These are phyloP conservation scores for Zanthoxylum bungeanum DNA, from an alignment of 345 rosid species.

Conservation along the genomic window DNA sequence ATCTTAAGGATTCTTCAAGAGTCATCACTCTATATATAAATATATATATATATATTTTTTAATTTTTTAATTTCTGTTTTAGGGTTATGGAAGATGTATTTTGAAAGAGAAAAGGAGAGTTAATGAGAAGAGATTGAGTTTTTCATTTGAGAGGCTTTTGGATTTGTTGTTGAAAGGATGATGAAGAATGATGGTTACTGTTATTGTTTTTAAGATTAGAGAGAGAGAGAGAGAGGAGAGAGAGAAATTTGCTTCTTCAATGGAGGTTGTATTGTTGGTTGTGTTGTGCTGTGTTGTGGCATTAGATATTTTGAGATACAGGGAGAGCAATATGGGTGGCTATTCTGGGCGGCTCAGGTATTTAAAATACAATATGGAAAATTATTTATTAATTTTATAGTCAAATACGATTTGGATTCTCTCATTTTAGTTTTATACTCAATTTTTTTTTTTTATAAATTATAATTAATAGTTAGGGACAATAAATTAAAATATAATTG, in stretches of 20 bases:
- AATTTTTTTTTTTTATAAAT: too few species aligned
- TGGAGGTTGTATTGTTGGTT: constrained; percentile 21
- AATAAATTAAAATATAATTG: too few species aligned
- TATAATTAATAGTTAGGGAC: too few species aligned
- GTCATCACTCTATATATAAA: constrained; percentile 43
- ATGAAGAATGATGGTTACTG: constrained; percentile 33
- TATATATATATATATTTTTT: too few species aligned
- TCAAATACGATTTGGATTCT: too few species aligned
- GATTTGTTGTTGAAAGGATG: constrained; percentile 14
- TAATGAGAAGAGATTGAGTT: neutral
- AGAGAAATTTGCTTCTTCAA: constrained; percentile 40
- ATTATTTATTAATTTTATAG: neutral
- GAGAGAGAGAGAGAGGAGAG: too few species aligned
- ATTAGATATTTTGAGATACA: constrained; percentile 56
- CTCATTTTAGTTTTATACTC: too few species aligned
- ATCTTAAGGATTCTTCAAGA: constrained; percentile 78
- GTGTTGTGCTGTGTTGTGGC: constrained; percentile 21
- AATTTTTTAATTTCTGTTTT: neutral
- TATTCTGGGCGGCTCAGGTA: constrained; percentile 69
- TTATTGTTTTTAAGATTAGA: constrained; percentile 19
- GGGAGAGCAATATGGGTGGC: constrained; percentile 60
- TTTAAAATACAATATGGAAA: constrained; percentile 37
- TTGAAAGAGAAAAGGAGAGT: neutral
- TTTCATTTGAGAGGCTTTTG: neutral
- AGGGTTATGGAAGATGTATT: constrained; percentile 18